Conservation (phyloP, 2,329 filamentous ascomycete species). For the Phialemoniopsis sp. region DNA sequence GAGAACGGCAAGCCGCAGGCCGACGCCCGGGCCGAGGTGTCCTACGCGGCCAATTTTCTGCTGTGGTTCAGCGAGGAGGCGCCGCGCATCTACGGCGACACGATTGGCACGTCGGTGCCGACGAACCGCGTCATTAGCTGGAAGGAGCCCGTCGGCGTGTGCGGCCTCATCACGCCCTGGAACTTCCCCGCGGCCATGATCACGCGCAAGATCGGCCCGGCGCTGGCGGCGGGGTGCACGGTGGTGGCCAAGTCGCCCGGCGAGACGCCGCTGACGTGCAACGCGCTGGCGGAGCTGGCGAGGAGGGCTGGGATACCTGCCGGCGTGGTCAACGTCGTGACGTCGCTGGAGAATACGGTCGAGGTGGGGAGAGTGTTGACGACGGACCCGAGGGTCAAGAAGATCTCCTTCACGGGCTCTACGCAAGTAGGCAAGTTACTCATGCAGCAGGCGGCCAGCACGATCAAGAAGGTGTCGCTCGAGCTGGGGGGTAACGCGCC, state of each 20-base stretch:
- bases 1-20: slow-evolving; percentile 65
- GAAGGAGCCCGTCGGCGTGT: slow-evolving; percentile 64
- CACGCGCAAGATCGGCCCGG: slow-evolving; percentile 36
- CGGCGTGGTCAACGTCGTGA: slow-evolving; percentile 46
- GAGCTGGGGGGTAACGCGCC: slow-evolving; percentile 68
- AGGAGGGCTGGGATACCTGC: slow-evolving; percentile 62
- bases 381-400: slow-evolving; percentile 30
- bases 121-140: slow-evolving; percentile 59
- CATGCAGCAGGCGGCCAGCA: slow-evolving; percentile 55
- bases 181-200: slow-evolving; percentile 55
- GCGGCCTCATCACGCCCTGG: slow-evolving; percentile 62
- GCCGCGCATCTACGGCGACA: slow-evolving; percentile 52
- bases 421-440: slow-evolving; percentile 64
- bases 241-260: slow-evolving; percentile 65
- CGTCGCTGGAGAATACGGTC: background rate
- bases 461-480: slow-evolving; percentile 63
- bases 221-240: slow-evolving; percentile 67
- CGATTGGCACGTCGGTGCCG: slow-evolving; percentile 54
- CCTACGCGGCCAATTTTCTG: slow-evolving; percentile 55
- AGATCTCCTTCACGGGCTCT: slow-evolving; percentile 72
- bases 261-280: slow-evolving; percentile 65
- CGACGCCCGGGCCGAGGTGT: slow-evolving; percentile 54
- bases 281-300: slow-evolving; percentile 61
- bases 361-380: slow-evolving; percentile 1
- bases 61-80: slow-evolving; percentile 61